phyloP scores from a whole-genome alignment of 192 early-diverging fungal genomes.

The Geranomyces michiganensis region DNA sequence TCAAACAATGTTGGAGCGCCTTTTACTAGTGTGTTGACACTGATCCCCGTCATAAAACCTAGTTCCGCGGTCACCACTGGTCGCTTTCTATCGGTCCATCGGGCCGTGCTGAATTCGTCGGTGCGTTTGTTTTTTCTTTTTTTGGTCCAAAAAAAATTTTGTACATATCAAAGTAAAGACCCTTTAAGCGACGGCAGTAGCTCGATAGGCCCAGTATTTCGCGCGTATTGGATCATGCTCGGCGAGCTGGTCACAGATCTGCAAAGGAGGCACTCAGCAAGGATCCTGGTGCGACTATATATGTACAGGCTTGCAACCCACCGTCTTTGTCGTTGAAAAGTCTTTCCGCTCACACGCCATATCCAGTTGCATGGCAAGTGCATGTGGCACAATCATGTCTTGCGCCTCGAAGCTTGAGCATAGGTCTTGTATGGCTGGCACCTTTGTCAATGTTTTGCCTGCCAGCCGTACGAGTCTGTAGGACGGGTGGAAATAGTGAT shows the following conservation, averaged over 20 bases:
- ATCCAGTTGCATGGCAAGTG: constrained; percentile 33
- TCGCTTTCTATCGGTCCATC: too few relatives aligned
- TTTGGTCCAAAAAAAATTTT: too few relatives aligned
- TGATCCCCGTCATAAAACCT: too few relatives aligned
- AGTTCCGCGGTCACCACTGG: too few relatives aligned
- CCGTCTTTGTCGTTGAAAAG: constrained; percentile 2
- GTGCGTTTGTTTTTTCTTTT: too few relatives aligned
- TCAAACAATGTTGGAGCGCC: too few relatives aligned
- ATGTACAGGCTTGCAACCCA: neutral
- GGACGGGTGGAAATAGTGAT: neutral
- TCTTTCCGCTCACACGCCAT: constrained; percentile 11
- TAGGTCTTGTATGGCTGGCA: constrained; percentile 12
- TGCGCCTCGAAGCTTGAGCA: constrained; percentile 2
- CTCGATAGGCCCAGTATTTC: constrained; percentile 68
- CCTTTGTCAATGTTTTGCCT: constrained; percentile 24
- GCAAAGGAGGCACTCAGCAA: neutral
- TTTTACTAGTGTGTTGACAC: too few relatives aligned
- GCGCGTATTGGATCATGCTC: constrained; percentile 65
- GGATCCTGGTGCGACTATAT: neutral
- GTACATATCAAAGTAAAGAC: neutral
- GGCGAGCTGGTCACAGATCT: constrained; percentile 59
- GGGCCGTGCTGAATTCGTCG: too few relatives aligned
- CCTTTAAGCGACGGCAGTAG: constrained; percentile 4
- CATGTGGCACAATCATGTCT: constrained; percentile 18
- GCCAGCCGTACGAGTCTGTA: constrained; percentile 25